Conservation (phyloP, 768 basidiomycete genomes). For the Suillus brevipes region DNA sequence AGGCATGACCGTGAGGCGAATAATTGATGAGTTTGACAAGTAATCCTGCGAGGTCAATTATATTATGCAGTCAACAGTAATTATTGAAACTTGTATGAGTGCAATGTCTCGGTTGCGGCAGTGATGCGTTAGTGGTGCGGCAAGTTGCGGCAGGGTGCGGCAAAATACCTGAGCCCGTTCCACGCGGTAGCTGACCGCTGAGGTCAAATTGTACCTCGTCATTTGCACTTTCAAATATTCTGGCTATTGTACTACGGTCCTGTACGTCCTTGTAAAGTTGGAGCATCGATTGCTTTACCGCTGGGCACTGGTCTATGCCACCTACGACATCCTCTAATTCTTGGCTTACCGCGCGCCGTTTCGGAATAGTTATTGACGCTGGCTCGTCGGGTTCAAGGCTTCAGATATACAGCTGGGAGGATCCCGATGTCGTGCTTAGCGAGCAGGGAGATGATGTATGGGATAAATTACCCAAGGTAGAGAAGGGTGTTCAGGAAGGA, state of each 20-base stretch:
- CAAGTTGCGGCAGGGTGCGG: no score
- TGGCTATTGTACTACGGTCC: neutral
- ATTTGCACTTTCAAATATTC: neutral
- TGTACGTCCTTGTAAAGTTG: neutral
- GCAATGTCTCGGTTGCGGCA: no score
- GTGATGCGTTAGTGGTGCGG: no score
- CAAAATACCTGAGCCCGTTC: no score
- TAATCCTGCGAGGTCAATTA: no score
- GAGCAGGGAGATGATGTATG: conserved; percentile 50
- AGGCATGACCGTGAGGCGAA: no score
- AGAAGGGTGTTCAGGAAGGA: conserved; percentile 82
- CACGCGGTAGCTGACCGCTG: neutral
- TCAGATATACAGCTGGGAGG: conserved; percentile 96
- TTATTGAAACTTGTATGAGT: no score
- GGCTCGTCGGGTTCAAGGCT: conserved; percentile 96
- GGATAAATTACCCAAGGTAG: conserved; percentile 75
- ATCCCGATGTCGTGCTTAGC: conserved; percentile 64
- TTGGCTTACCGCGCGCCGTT: conserved; percentile 80
- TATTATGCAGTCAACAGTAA: no score
- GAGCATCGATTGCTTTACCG: conserved; percentile 1
- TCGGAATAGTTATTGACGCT: conserved; percentile 96
- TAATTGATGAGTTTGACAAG: no score
- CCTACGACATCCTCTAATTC: conserved; percentile 69
- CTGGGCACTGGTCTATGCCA: conserved; percentile 53
- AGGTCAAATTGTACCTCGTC: neutral